Evolutionary conservation across 495 filamentous ascomycete genomes (phyloP).

Genomic region (Pyrenula aspistea): DNA sequence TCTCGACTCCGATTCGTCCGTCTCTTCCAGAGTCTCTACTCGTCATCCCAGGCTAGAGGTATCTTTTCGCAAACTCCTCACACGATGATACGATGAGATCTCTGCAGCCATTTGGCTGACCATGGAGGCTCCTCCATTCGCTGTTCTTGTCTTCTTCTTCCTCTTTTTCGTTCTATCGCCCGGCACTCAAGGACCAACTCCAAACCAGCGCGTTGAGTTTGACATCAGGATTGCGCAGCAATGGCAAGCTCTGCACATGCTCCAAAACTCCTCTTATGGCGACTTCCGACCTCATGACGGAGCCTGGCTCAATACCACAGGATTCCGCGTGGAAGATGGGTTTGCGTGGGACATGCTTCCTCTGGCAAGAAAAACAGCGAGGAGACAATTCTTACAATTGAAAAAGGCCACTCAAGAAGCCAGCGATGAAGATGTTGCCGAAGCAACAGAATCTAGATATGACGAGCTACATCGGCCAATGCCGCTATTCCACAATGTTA

Average conservation of each 20-base stretch:
- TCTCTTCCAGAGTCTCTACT: too few species aligned
- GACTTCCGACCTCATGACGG: conserved; percentile 51
- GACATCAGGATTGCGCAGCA: conserved; percentile 34
- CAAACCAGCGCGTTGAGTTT: conserved; percentile 32
- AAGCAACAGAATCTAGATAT: conserved; percentile 16
- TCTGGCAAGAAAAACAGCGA: conserved; percentile 41
- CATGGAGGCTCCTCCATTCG: conserved; percentile 25
- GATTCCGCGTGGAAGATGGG: conserved; percentile 58
- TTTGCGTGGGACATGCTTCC: conserved; percentile 59
- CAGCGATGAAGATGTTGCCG: conserved; percentile 29
- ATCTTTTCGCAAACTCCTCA: background rate
- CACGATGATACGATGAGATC: background rate
- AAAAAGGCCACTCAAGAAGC: conserved; percentile 24
- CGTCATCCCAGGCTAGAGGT: too few species aligned
- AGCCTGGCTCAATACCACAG: conserved; percentile 64
- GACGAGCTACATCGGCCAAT: conserved; percentile 28
- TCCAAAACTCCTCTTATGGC: conserved; percentile 64
- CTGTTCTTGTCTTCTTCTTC: conserved; percentile 35
- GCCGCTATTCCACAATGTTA: conserved; percentile 67
- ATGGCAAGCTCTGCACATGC: conserved; percentile 44
- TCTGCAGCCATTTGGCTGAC: background rate
- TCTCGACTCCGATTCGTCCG: background rate
- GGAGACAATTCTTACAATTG: conserved; percentile 29
- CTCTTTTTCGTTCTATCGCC: conserved; percentile 36
- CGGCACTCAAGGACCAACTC: conserved; percentile 29